phyloP scores from a whole-genome alignment of 2,329 filamentous ascomycete species.

The Emericellopsis cladophorae region DNA sequence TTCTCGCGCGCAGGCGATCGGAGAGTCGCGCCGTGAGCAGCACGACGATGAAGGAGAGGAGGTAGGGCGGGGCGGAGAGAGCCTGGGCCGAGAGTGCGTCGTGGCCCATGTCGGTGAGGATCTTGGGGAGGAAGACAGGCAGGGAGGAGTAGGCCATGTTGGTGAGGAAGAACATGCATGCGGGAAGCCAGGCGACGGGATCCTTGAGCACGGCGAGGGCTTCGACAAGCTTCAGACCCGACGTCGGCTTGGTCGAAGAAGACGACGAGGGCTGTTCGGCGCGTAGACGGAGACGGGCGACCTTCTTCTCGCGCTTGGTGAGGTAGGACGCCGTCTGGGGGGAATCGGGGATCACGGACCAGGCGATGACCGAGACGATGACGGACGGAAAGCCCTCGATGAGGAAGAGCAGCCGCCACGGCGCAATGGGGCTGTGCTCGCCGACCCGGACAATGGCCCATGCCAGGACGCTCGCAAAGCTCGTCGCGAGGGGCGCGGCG shows the following conservation, averaged over 20 bases:
- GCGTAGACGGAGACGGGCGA: conserved; percentile 58
- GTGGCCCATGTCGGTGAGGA: conserved; percentile 67
- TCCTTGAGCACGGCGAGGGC: conserved; percentile 31
- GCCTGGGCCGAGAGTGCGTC: conserved; percentile 56
- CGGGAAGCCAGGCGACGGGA: conserved; percentile 49
- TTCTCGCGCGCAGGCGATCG: conserved; percentile 51
- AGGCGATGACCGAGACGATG: conserved; percentile 60
- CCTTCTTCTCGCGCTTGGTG: conserved; percentile 48
- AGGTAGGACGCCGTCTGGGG: conserved; percentile 55
- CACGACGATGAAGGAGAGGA: conserved; percentile 60
- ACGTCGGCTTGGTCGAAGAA: conserved; percentile 7
- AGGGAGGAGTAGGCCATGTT: conserved; percentile 84
- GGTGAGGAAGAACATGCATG: conserved; percentile 73
- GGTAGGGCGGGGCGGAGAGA: conserved; percentile 69
- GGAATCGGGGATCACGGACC: conserved; percentile 63
- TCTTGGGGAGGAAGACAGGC: conserved; percentile 77
- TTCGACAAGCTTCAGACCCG: conserved; percentile 40
- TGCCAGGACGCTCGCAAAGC: conserved; percentile 64
- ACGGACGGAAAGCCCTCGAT: conserved; percentile 78
- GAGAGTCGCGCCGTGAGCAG: conserved; percentile 61
- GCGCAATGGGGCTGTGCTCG: conserved; percentile 53
- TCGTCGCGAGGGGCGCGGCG: conserved; percentile 69
- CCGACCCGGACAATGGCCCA: conserved; percentile 65
- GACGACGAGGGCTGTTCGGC: conserved; percentile 23
- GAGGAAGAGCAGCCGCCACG: conserved; percentile 78